A percentile compares a stretch with the other conserved stretches of the same genome.
Evolutionary conservation across 805 yeast genomes (phyloP).

Genomic region (Hagleromyces aurorensis): DNA sequence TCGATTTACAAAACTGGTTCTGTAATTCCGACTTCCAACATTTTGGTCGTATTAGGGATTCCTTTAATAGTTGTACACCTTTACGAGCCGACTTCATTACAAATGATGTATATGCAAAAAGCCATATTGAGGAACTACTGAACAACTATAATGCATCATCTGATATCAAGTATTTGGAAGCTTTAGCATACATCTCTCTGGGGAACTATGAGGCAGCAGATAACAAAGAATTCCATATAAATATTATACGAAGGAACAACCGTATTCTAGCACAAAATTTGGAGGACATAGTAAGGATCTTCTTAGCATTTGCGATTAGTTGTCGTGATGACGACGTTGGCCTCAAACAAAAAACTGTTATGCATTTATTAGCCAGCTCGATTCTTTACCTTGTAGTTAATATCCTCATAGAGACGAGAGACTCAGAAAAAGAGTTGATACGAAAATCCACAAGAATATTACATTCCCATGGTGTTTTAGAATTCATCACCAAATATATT

Average conservation of each 20-base stretch:
- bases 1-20: slow-evolving; percentile 45
- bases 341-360: slow-evolving; percentile 14
- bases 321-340: slow-evolving; percentile 21
- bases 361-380: slow-evolving; percentile 23
- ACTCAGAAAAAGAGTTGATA: slow-evolving; percentile 3
- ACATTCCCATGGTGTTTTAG: slow-evolving; percentile 33
- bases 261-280: slow-evolving; percentile 11
- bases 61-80: slow-evolving; percentile 10
- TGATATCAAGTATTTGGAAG: slow-evolving; percentile 11
- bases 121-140: slow-evolving; percentile 3
- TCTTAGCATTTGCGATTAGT: slow-evolving; percentile 16
- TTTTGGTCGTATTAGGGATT: slow-evolving; percentile 10
- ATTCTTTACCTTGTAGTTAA: slow-evolving; percentile 18
- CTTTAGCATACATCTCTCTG: slow-evolving; percentile 22
- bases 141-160: slow-evolving; percentile 4
- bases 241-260: slow-evolving; percentile 18
- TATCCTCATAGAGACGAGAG: slow-evolving; percentile 19
- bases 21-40: slow-evolving; percentile 24
- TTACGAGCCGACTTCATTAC: slow-evolving; percentile 9
- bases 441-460: slow-evolving; percentile 8
- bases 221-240: slow-evolving; percentile 13
- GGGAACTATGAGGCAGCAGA: slow-evolving; percentile 16
- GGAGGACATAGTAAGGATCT: slow-evolving; percentile 10
- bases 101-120: slow-evolving; percentile 15
- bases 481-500: slow-evolving; percentile 39